phyloP scores from a whole-genome alignment of 192 early-diverging fungal genomes.

The Coemansia sp. region DNA sequence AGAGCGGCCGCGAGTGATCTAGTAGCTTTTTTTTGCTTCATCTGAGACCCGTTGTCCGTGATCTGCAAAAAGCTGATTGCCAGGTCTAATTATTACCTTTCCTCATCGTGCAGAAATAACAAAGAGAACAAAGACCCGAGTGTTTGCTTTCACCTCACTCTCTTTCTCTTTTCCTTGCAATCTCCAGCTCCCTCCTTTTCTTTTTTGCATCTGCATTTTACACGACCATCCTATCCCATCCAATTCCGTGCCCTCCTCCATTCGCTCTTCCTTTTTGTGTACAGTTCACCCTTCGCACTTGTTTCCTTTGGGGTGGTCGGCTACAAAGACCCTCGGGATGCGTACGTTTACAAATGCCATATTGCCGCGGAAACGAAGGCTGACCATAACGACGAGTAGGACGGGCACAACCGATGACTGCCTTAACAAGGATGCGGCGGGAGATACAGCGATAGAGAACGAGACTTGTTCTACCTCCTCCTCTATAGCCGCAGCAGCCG shows the following conservation, averaged over 20 bases:
- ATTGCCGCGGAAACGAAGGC: conserved; percentile 30
- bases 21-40: too few relatives aligned
- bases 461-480: not conserved
- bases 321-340: conserved; percentile 11
- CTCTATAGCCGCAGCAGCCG: not conserved
- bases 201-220: not conserved
- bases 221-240: not conserved
- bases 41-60: too few relatives aligned
- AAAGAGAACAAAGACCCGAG: not conserved
- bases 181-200: not conserved
- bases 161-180: too few relatives aligned
- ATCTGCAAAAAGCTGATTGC: not conserved
- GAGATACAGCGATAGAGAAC: not conserved
- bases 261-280: too few relatives aligned
- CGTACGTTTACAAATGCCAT: conserved; percentile 40
- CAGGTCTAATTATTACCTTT: too few relatives aligned
- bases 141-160: too few relatives aligned
- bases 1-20: not conserved
- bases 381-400: conserved; percentile 3
- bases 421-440: not conserved
- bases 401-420: too few relatives aligned
- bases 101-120: too few relatives aligned
- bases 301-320: too few relatives aligned
- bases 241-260: too few relatives aligned
- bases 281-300: too few relatives aligned